These are phyloP conservation scores for Nosema muscidifuracis DNA, from an alignment of 371 early-diverging fungal genomes.

Conservation along the genomic window DNA sequence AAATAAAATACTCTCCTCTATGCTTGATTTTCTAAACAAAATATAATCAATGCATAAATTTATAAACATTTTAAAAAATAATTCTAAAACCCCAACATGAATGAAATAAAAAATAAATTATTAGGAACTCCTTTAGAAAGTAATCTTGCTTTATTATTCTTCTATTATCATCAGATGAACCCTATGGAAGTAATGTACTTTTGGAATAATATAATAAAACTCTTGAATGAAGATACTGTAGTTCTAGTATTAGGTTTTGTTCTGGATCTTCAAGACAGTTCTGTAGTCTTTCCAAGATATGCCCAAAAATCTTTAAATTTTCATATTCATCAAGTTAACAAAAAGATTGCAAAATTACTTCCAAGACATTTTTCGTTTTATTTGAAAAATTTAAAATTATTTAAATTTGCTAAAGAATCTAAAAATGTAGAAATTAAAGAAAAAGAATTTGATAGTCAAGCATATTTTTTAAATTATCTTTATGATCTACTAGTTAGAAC, in stretches of 20 bases:
- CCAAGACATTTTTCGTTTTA: slow-evolving; percentile 1
- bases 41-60: too few relatives aligned
- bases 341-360: slow-evolving; percentile 12
- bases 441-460: slow-evolving; percentile 13
- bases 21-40: too few relatives aligned
- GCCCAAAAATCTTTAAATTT: slow-evolving; percentile 31
- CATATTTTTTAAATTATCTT: slow-evolving; percentile 14
- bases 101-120: slow-evolving; percentile 19
- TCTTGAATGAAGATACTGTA: slow-evolving; percentile 10
- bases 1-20: too few relatives aligned
- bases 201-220: background rate
- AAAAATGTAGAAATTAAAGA: background rate
- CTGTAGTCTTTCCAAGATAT: slow-evolving; percentile 19
- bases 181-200: slow-evolving; percentile 27
- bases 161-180: slow-evolving; percentile 20
- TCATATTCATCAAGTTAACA: slow-evolving; percentile 29
- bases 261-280: slow-evolving; percentile 1
- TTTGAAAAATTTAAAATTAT: slow-evolving; percentile 6
- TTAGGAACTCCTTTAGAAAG: slow-evolving; percentile 5
- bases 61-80: too few relatives aligned
- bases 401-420: slow-evolving; percentile 18
- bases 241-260: slow-evolving; percentile 18
- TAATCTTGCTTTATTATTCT: slow-evolving; percentile 14
- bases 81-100: slow-evolving; percentile 19
- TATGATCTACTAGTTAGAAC: slow-evolving; percentile 23